Percentiles rank a stretch among this genome's conserved stretches.
These are phyloP conservation scores for Podaxis sp. DNA, from an alignment of 768 basidiomycete species.

Conservation along the genomic window DNA sequence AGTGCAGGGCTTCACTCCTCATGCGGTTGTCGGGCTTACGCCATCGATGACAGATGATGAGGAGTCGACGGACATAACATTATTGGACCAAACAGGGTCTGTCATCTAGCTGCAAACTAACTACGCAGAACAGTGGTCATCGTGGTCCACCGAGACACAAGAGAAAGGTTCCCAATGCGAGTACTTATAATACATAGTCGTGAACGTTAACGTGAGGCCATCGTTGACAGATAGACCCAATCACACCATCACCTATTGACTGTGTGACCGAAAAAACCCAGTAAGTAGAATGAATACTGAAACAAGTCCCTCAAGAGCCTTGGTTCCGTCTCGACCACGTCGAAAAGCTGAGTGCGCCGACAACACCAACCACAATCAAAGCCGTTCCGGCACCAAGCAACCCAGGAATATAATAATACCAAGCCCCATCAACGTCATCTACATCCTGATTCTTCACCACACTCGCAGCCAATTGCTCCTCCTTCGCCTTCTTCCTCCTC, in stretches of 20 bases:
- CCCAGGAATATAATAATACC: constrained; percentile 80
- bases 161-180: background rate
- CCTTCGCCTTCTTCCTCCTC: constrained; percentile 57
- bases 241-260: too few relatives aligned
- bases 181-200: background rate
- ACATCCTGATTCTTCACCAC: constrained; percentile 43
- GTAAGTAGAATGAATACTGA: background rate
- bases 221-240: too few relatives aligned
- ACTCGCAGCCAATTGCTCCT: constrained; percentile 45
- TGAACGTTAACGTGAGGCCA: background rate
- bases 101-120: background rate
- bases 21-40: background rate
- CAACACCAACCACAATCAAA: constrained; percentile 71
- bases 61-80: background rate
- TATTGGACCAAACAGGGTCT: background rate
- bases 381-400: constrained; percentile 85
- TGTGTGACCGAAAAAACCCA: background rate
- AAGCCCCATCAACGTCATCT: constrained; percentile 66
- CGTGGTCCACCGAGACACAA: background rate
- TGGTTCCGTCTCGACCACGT: constrained; percentile 66
- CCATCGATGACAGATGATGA: background rate
- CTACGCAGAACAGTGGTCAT: background rate
- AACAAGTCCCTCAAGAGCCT: constrained; percentile 39
- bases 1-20: background rate
- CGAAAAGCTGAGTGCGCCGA: constrained; percentile 76